Evolutionary conservation across 208 protist genomes (phyloP), one percentile per base, ranked within the genome.

Genomic region (Wallacemonas sp.): DNA sequence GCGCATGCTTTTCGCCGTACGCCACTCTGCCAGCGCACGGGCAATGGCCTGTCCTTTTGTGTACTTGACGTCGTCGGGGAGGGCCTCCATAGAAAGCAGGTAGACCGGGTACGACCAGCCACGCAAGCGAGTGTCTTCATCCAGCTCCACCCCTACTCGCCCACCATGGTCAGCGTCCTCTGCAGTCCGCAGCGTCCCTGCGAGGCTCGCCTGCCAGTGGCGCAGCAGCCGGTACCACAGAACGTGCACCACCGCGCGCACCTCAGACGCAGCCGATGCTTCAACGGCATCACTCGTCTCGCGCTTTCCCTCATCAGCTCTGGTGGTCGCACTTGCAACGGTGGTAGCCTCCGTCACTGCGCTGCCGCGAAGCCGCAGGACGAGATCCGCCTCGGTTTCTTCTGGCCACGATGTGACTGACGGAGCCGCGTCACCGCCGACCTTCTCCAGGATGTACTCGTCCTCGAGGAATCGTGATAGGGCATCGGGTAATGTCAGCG

Each of bases 61-160:
- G 30, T 78, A 53, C 4, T 69, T 71, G 38, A 80, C 33, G 22
- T 68, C 68, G 13, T 66, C 67, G 9, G 83, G 81, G 8, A 89
- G 66, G 5, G 75, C 75, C 8, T 71, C 68, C 6, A 71, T 53
- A 15, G 73, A 57, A 15, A 79, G 77, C 10, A 81, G 71, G 34
- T 93, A 93, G 12, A 80, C 76, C 24, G 54, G 61, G 29, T 77
- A 81, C 15, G 69, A 80, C 70, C 71, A 91, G 6, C 81, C 81
- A 0, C 33, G 33, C 8, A 73, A 21, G 5, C n/a, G 54, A 2
- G n/a, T 30, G 3, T 36, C 61, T 38, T 39, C 52, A 6, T 32
- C 42, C 30, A 36, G 1, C 22, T 38, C 6, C 10, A 44, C 37
- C 33, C 33, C 17, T 9, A 34, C 33, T 19, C 19, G 24, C 60